Evolutionary conservation across 768 basidiomycete species (phyloP).

Genomic region (Chalciporus piperatus): DNA sequence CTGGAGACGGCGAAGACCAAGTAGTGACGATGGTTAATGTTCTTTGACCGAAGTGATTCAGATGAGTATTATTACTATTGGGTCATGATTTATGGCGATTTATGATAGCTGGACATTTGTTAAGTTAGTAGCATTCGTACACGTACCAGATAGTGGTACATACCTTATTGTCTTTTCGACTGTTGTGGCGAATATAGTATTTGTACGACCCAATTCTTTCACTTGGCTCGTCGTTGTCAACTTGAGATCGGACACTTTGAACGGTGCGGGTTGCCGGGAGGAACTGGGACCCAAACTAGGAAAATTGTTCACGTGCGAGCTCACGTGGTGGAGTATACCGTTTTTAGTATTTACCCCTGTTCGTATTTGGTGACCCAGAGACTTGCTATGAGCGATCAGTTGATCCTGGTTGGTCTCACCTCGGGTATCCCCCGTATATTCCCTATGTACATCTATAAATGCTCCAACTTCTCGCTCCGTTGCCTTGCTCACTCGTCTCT

Average conservation of each 20-base stretch:
- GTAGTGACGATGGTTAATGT: neutral
- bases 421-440: neutral
- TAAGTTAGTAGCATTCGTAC: too few species aligned
- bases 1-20: constrained; percentile 17
- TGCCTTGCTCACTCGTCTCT: neutral
- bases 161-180: too few species aligned
- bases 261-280: neutral
- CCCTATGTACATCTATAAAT: constrained; percentile 2
- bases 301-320: neutral
- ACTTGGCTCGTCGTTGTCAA: too few species aligned
- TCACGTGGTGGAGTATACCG: too few species aligned
- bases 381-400: too few species aligned
- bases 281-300: constrained; percentile 4
- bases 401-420: neutral
- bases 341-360: neutral
- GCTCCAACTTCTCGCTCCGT: neutral
- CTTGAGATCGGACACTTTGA: neutral
- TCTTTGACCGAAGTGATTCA: too few species aligned
- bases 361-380: too few species aligned
- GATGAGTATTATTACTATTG: neutral
- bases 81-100: neutral
- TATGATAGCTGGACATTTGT: neutral
- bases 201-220: too few species aligned
- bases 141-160: too few species aligned
- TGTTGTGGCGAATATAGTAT: too few species aligned